Conservation (phyloP, 1,284 basidiomycete genomes). For the Apiotrichum siamense region DNA sequence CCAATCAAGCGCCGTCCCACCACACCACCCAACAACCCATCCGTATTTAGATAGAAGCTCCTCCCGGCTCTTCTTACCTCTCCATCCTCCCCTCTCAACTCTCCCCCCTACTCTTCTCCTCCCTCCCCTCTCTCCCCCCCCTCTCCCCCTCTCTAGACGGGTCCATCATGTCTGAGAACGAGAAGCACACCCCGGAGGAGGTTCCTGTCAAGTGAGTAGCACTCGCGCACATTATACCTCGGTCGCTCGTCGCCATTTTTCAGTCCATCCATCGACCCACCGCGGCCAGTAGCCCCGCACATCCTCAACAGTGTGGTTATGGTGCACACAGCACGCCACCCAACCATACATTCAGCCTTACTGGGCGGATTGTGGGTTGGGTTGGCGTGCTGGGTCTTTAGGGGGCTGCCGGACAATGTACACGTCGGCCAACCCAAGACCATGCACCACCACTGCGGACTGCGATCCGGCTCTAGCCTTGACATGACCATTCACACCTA, state of each 20-base stretch:
- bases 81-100: constrained; percentile 4
- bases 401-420: too few relatives aligned
- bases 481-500: background rate
- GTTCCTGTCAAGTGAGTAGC: constrained; percentile 39
- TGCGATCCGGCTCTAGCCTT: background rate
- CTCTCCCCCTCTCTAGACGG: constrained; percentile 10
- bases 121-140: constrained; percentile 8
- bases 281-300: too few relatives aligned
- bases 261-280: background rate
- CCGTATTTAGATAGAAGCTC: constrained; percentile 19
- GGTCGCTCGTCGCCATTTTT: background rate
- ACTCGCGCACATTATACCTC: background rate
- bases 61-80: constrained; percentile 1
- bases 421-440: too few relatives aligned
- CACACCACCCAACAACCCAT: background rate
- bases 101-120: constrained; percentile 3
- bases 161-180: constrained; percentile 36
- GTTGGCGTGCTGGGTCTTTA: too few relatives aligned
- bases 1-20: constrained; percentile 10
- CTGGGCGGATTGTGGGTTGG: too few relatives aligned
- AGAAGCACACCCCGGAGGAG: constrained; percentile 40
- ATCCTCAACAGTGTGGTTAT: too few relatives aligned
- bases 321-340: too few relatives aligned
- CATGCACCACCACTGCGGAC: too few relatives aligned
- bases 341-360: too few relatives aligned